Conservation (phyloP, 495 filamentous ascomycete genomes). For the Neurospora sp. region DNA sequence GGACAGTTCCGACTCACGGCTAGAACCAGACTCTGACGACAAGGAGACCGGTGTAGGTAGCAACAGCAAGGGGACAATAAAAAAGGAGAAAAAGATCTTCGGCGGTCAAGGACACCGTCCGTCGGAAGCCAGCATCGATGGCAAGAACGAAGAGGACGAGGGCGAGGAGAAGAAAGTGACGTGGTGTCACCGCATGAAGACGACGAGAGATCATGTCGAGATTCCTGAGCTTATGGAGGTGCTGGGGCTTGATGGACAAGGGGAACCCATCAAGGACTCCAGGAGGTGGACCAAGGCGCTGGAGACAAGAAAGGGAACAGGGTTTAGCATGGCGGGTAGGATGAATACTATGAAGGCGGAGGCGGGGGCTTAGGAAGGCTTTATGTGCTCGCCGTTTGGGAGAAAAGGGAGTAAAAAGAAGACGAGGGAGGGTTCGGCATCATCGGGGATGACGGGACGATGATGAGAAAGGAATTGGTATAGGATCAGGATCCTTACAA, state of each 20-base stretch:
- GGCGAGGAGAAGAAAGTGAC: constrained; percentile 46
- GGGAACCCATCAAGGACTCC: constrained; percentile 24
- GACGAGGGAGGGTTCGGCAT: not conserved
- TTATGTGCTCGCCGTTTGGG: not conserved
- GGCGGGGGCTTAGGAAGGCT: not conserved
- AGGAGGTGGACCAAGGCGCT: constrained; percentile 34
- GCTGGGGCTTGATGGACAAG: constrained; percentile 46
- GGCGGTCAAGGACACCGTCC: not conserved
- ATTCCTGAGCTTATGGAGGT: constrained; percentile 51
- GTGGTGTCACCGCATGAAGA: constrained; percentile 81
- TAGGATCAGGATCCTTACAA: not conserved
- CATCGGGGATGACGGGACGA: not conserved
- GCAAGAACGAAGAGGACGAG: constrained; percentile 14
- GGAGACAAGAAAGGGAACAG: constrained; percentile 34
- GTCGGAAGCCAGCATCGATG: constrained; percentile 17
- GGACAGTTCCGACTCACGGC: not conserved
- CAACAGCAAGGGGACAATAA: not conserved
- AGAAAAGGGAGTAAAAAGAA: not conserved
- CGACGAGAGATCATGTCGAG: constrained; percentile 69
- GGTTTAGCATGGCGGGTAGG: constrained; percentile 31
- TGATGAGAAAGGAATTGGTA: not conserved
- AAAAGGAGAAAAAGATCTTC: not conserved
- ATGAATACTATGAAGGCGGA: constrained; percentile 25
- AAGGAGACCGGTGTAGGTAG: not conserved
- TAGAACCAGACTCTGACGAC: not conserved